Base-by-base conservation (phyloP, 306 rosid genomes). In the Prunus mira region DNA sequence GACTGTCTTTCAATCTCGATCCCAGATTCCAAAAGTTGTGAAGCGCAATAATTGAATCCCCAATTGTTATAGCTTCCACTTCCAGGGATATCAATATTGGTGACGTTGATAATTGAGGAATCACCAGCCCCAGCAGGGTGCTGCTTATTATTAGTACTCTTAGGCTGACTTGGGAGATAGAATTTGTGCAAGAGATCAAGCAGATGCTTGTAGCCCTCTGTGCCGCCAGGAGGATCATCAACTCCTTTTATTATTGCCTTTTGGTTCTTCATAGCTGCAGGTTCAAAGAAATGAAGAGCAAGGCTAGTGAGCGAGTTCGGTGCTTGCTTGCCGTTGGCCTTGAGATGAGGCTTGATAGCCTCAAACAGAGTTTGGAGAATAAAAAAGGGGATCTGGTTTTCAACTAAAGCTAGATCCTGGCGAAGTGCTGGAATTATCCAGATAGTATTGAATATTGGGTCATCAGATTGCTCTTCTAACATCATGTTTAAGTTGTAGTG, bases 381-480 rank as follows among this genome's bases (percentile, higher is more conserved):
- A 3, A 76, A 10, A 0, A 81, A 84, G 0, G 88, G 88, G 3
- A 84, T 34, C 63, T 85, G 83, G 28, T 85, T 85, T 65, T 81
- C 86, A 34, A 81, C 74, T 72, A 78, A 57, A 14, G 77, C 25
- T 5, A 85, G 24, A 63, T 85, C 86, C 0, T 67, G 82, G 2
- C 76, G 6, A 27, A 78, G 30, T 8, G 76, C 66, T 3, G 65
- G 2, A 0, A 67, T 9, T 25, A 66, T 81, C 46, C 74, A 69
- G 19, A 46, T 61, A 51, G 27, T 69, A 1, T 17, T 5, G 30
- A 69, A 32, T 28, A 70, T 50, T 18, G 62, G 62, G 1, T 57
- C 63, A 70, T 70, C 62, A 28, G 27, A 17, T 27, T 50, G 27
- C 12, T 28, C 4, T 17, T 51, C 11, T 3, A 50, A 10, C 18